These are phyloP conservation scores for Hygrophila difformis DNA, from an alignment of 257 asterid species.

Conservation along the genomic window DNA sequence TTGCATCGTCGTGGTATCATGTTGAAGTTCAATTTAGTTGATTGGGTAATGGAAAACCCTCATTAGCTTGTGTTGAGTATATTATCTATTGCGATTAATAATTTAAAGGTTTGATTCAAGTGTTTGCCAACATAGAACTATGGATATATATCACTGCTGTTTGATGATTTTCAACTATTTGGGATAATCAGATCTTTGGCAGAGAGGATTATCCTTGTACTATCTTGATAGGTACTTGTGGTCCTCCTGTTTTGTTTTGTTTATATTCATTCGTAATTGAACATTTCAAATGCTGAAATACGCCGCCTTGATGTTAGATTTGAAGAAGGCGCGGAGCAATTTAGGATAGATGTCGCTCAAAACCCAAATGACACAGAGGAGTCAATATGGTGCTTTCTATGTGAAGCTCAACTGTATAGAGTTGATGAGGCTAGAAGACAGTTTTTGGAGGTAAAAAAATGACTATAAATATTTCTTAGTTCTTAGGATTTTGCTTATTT, in stretches of 20 bases:
- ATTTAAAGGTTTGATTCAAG: no score
- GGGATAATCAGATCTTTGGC: slow-evolving; percentile 88
- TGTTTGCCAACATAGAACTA: no score
- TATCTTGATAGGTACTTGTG: slow-evolving; percentile 69
- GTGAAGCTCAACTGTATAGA: slow-evolving; percentile 85
- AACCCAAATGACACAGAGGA: slow-evolving; percentile 97
- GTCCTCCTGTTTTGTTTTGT: neutral
- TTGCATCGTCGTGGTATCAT: no score
- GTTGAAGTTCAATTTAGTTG: no score
- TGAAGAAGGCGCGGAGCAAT: slow-evolving; percentile 87
- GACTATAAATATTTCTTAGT: no score
- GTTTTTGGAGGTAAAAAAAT: slow-evolving; percentile 73
- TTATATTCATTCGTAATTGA: slow-evolving; percentile 9
- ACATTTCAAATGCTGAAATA: slow-evolving; percentile 8
- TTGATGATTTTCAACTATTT: slow-evolving; percentile 23
- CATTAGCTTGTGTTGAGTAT: neutral
- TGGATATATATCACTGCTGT: no score
- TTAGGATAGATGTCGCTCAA: slow-evolving; percentile 81
- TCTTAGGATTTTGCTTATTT: no score
- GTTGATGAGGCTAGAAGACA: slow-evolving; percentile 72
- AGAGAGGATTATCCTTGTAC: slow-evolving; percentile 83
- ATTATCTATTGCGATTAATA: neutral
- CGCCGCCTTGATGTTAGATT: slow-evolving; percentile 30
- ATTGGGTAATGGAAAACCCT: neutral
- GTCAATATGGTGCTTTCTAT: slow-evolving; percentile 97